Evolutionary conservation across 768 basidiomycete species (phyloP).

Genomic region (Tylopilus sp.): DNA sequence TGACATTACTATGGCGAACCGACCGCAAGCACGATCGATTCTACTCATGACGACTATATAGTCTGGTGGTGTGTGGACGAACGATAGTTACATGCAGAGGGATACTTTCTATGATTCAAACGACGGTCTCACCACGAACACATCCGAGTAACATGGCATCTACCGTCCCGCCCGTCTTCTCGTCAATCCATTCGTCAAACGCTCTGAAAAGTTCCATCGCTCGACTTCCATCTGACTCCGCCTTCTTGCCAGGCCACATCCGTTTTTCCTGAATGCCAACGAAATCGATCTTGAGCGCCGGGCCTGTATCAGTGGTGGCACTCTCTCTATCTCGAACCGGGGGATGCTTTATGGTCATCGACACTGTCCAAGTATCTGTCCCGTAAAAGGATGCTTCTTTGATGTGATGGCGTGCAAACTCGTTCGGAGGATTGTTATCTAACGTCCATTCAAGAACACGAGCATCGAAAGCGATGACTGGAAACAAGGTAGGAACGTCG

Average conservation of each 20-base stretch:
- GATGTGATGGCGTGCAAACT: constrained; percentile 78
- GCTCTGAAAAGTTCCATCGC: constrained; percentile 73
- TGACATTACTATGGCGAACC: no score
- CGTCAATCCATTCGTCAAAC: constrained; percentile 73
- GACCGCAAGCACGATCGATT: no score
- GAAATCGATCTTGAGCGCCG: constrained; percentile 60
- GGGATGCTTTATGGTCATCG: constrained; percentile 64
- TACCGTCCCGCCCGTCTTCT: constrained; percentile 57
- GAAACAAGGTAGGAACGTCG: neutral
- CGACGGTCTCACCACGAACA: constrained; percentile 54
- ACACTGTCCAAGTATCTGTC: constrained; percentile 65
- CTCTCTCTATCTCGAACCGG: neutral
- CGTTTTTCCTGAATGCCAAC: constrained; percentile 79
- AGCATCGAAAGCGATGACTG: constrained; percentile 87
- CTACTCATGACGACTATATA: no score
- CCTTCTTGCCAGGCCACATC: constrained; percentile 76
- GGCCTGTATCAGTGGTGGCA: neutral
- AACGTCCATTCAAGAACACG: constrained; percentile 85
- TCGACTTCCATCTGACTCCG: constrained; percentile 45
- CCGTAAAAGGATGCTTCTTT: constrained; percentile 90
- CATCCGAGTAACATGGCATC: constrained; percentile 70
- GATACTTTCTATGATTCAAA: constrained; percentile 27
- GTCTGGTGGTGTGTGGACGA: neutral
- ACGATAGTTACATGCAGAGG: neutral
- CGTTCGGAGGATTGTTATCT: constrained; percentile 73